These are phyloP conservation scores for Rosa persica DNA, from an alignment of 306 rosid genomes.

Conservation along the genomic window DNA sequence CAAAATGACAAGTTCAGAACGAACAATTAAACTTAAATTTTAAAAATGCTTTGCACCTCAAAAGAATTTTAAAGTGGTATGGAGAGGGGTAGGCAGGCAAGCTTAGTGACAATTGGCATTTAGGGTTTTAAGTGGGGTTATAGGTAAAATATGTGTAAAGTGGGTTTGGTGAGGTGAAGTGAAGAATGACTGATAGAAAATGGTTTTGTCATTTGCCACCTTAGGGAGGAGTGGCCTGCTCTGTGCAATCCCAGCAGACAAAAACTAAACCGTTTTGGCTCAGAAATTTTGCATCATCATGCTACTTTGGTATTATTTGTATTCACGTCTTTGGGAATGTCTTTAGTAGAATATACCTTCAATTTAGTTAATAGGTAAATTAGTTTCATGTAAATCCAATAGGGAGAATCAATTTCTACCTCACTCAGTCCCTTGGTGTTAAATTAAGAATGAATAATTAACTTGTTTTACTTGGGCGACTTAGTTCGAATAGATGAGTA, in stretches of 20 bases:
- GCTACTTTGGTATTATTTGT: background rate
- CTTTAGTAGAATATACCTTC: background rate
- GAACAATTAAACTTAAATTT: too few relatives aligned
- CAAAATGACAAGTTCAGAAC: too few relatives aligned
- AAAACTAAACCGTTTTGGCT: background rate
- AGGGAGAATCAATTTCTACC: background rate
- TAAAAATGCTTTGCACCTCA: too few relatives aligned
- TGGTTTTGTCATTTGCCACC: background rate
- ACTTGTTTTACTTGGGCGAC: background rate
- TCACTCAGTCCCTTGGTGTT: background rate
- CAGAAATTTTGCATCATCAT: background rate
- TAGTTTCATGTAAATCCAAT: background rate
- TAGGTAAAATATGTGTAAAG: background rate
- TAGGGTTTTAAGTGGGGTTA: background rate
- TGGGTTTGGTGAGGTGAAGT: background rate
- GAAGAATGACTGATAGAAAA: background rate
- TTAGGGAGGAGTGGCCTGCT: background rate
- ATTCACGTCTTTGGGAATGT: background rate
- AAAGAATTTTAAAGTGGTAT: background rate
- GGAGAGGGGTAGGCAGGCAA: background rate
- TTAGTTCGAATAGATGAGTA: background rate
- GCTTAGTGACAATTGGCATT: background rate
- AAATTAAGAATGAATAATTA: background rate
- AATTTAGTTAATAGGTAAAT: background rate
- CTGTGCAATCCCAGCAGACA: slow-evolving; percentile 4